phyloP scores from a whole-genome alignment of 306 rosid genomes.

The Rosa lucieae region DNA sequence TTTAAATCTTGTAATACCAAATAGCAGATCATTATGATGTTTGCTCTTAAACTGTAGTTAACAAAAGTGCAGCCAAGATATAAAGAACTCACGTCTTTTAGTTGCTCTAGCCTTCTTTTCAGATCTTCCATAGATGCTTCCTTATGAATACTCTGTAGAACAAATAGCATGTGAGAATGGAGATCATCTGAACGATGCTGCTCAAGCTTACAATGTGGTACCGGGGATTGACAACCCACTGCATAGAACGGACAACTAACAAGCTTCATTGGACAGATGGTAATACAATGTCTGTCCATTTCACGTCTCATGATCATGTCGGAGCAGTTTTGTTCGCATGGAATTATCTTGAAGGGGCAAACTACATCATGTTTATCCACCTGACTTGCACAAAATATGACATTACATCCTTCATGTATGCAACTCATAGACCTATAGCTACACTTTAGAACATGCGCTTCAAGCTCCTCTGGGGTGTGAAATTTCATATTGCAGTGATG shows the following conservation, averaged over 20 bases:
- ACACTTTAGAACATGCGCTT: slow-evolving; percentile 48
- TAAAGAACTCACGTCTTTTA: slow-evolving; percentile 52
- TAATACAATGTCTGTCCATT: slow-evolving; percentile 90
- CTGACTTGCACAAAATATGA: slow-evolving; percentile 55
- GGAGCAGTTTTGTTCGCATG: slow-evolving; percentile 77
- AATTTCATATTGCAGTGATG: slow-evolving; percentile 60
- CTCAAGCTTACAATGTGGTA: slow-evolving; percentile 52
- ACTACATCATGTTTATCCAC: slow-evolving; percentile 59
- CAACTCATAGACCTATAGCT: slow-evolving; percentile 57
- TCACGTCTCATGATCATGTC: slow-evolving; percentile 66
- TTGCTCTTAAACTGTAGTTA: background rate
- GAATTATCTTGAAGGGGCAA: slow-evolving; percentile 78
- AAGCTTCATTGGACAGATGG: slow-evolving; percentile 85
- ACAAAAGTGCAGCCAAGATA: background rate
- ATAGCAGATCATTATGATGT: background rate
- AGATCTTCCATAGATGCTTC: slow-evolving; percentile 55
- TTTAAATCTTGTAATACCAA: background rate
- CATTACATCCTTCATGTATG: slow-evolving; percentile 58
- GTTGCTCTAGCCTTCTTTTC: slow-evolving; percentile 47
- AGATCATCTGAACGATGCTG: slow-evolving; percentile 51
- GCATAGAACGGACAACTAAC: slow-evolving; percentile 78
- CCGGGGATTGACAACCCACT: slow-evolving; percentile 62
- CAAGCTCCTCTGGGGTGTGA: slow-evolving; percentile 46
- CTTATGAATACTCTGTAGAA: slow-evolving; percentile 59
- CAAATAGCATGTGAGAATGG: slow-evolving; percentile 52